Evolutionary conservation across 768 basidiomycete species (phyloP), one percentile per base, ranked within the genome.

Genomic region (Paxillus rubicundulus): DNA sequence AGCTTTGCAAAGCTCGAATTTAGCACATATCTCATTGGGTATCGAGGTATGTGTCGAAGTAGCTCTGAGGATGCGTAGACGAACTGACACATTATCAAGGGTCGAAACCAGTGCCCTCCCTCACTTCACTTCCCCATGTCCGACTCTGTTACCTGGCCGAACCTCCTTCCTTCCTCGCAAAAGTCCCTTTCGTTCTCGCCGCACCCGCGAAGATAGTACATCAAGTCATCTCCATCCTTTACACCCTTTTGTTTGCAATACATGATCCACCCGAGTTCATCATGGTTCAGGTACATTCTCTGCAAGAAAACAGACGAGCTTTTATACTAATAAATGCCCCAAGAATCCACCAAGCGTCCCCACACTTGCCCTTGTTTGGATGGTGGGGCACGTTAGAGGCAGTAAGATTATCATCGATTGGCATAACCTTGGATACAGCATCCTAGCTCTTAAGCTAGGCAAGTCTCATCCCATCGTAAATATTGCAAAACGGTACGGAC

Each of bases 291-390:
- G 95, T 93, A 53, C 20, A 82, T 70, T 34, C 21, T 38, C 24
- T 20, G 9, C 12, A 43, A 24, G 40, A 14, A 38, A 33, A 40
- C 37, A 17, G 37, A 4, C 4, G 28, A 32, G 39, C 20, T 8
- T 38, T 21, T 38, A 30, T 10, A 2, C 50, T 55, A 41, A 55
- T 16, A 9, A 16, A 5, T 34, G 16, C 50, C 63, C 49, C 30
- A 63, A 99, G 92, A 99, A 98, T 64, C 97, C 97, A 24, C 97
- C 97, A 9, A 90, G 89, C 54, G 94, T 99, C 34, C 97, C 97
- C 1, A 95, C 95, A 0, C 80, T 99, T 16, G 85, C 86, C 2
- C 73, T 98, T 17, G 92, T 90, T 3, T 89, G 89, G 77, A 68
- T 93, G 24, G 84, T 86, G 1, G 80, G 81, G 18, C 64, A 73